Conservation (phyloP, 129 eudicot species). For the Arctium minus region DNA sequence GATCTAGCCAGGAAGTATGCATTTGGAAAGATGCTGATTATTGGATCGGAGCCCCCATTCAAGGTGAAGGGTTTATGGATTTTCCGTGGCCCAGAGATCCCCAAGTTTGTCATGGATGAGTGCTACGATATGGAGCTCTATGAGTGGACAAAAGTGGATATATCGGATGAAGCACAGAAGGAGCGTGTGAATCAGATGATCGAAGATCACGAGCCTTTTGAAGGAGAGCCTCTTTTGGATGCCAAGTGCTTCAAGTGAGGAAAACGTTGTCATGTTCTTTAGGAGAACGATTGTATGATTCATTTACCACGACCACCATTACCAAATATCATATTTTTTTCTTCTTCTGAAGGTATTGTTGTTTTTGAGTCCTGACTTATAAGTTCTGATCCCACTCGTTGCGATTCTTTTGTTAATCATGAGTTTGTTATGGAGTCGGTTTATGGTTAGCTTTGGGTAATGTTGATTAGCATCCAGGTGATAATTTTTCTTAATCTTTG, state of each 20-base stretch:
- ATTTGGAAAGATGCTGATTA: slow-evolving; percentile 77
- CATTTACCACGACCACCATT: not conserved
- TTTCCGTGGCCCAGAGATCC: slow-evolving; percentile 80
- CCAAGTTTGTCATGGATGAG: slow-evolving; percentile 76
- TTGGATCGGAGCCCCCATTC: slow-evolving; percentile 68
- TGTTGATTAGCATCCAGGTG: not conserved
- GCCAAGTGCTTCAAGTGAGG: slow-evolving; percentile 91
- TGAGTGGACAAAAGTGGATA: slow-evolving; percentile 73
- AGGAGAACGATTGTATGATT: not conserved
- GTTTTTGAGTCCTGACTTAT: not conserved
- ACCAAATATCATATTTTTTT: not conserved
- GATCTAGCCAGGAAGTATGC: slow-evolving; percentile 89
- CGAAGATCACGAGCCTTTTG: slow-evolving; percentile 84
- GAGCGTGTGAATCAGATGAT: slow-evolving; percentile 86
- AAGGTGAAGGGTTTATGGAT: slow-evolving; percentile 89
- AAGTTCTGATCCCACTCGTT: not conserved
- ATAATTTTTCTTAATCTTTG: not conserved
- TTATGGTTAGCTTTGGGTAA: not conserved
- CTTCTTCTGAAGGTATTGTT: not conserved
- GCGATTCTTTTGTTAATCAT: not conserved
- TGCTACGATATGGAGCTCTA: slow-evolving; percentile 88
- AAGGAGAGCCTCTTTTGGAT: slow-evolving; percentile 71
- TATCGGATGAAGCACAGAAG: slow-evolving; percentile 67
- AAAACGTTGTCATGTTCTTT: not conserved
- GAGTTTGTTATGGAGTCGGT: not conserved